Base-by-base conservation (phyloP, 768 basidiomycete species). In the Tulasnella sp. region DNA sequence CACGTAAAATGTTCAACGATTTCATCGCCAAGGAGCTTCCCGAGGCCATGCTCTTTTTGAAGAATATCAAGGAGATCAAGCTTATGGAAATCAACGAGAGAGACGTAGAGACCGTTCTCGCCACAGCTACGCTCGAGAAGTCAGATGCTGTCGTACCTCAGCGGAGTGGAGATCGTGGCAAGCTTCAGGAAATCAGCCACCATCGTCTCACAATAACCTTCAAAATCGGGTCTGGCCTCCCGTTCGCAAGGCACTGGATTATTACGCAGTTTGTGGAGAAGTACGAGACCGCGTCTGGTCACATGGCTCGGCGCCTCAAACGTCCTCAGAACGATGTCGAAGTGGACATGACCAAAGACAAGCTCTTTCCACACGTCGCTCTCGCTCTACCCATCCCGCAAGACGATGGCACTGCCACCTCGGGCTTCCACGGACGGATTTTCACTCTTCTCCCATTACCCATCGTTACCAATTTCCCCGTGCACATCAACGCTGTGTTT, bases 361-460 rank as follows among this genome's bases (percentile, higher is more conserved):
- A 88, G 73, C 82, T 89, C 0, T 79, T 81, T 4, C 83, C 86
- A 0, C 76, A 83, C 31, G 78, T 87, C 40, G 77, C 77, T 3
- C 67, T 75, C 29, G 83, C 84, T 0, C 80, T 86, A 1, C 86
- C 86, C 0, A 78, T 83, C 8, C 39, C 54, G 11, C n/a, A 29
- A 12, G 72, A 76, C 22, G 34, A 19, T 17, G 22, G 34, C 11
- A 58, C 42, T 45, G 17, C 54, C 25, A 29, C 25, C 7, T 14
- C 38, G 25, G 19, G 31, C 14, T 45, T 45, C 11, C 29, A 49
- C 11, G 87, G 87, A 0, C 82, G 85, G 1, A 81, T 89, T 19
- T 89, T 87, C 79, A 87, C 87, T 0, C 86, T 82, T 67, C 84
- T 88, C 3, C 87, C 87, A 0, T 81, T 89, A 2, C 72, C 72